Percentiles rank a stretch among this genome's conserved stretches.
phyloP scores from a whole-genome alignment of 2,329 filamentous ascomycete species.

The Hirsutella minnesotensis region DNA sequence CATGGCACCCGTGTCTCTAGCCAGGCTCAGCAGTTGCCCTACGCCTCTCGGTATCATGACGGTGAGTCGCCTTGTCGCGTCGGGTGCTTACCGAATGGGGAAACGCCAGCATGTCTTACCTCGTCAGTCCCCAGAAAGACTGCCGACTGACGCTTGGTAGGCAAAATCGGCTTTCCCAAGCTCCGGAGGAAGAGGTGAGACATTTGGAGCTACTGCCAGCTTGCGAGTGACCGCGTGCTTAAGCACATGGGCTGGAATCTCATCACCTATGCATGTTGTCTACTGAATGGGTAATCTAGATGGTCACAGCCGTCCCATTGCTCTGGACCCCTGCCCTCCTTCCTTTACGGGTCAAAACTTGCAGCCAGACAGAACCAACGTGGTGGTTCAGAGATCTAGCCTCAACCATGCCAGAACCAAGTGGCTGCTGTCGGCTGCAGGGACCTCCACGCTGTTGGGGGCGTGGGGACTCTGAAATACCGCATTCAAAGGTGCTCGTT shows the following conservation, averaged over 20 bases:
- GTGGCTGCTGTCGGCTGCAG: not conserved
- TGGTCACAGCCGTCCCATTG: not conserved
- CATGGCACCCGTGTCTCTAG: too few relatives aligned
- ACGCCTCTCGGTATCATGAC: too few relatives aligned
- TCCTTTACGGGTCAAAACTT: not conserved
- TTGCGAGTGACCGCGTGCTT: not conserved
- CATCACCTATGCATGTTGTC: not conserved
- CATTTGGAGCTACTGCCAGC: not conserved
- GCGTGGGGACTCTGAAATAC: not conserved
- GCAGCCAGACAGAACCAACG: not conserved
- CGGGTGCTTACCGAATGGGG: too few relatives aligned
- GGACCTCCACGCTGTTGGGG: not conserved
- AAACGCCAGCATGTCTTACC: too few relatives aligned
- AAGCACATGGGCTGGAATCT: not conserved
- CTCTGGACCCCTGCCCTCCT: not conserved
- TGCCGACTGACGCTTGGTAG: too few relatives aligned
- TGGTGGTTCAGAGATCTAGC: not conserved
- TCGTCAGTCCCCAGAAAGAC: too few relatives aligned
- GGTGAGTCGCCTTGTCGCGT: too few relatives aligned
- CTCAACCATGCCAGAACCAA: not conserved
- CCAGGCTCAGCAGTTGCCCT: too few relatives aligned
- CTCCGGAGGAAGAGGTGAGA: not conserved
- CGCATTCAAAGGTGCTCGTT: not conserved
- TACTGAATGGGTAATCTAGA: not conserved
- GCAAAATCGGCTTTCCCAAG: not conserved